Base-by-base conservation (phyloP, 495 filamentous ascomycete species). In the Penicillium psychrofluorescens region DNA sequence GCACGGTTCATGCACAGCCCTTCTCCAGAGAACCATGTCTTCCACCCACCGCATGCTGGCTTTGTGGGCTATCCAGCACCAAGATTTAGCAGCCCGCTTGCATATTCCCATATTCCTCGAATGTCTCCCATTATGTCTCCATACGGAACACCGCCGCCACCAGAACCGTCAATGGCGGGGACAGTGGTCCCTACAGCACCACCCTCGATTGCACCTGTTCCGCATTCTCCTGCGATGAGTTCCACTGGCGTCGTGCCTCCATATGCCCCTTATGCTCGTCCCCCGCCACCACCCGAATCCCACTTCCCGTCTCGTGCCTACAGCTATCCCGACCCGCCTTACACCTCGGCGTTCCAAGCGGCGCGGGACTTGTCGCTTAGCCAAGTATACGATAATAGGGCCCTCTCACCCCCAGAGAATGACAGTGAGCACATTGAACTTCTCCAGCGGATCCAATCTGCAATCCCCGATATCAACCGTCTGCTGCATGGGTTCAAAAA, bases 401-500 rank as follows among this genome's bases (percentile, higher is more conserved):
- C 39, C 10, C 60, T 56, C 1, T 61, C 59, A 11, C 62, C 59
- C 9, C 57, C 60, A 6, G 66, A 71, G 2, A 55, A 47, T 10
- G 53, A 64, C 28, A 54, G 57, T 11, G 70, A 74, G 35, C 62
- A 69, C 12, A 51, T 67, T 31, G 64, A 70, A 43, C 64, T 76
- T 41, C 62, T 77, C 6, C 51, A 68, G 30, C 56, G 73, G 10
- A 70, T 77, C 39, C 64, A 72, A 41, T 66, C 65, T 40, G 72
- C 67, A 7, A 66, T 77, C 43, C 74, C 74, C 4, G 74, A 77
- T 36, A 63, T 77, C 45, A 66, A 63, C 39, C 63, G 64, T 14
- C 59, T 77, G 29, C 54, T 77, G 11, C 55, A 66, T 49, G 65
- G 65, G 4, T 76, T 69, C 56, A 70, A 63, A 41, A 64, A 61